Evolutionary conservation across 495 filamentous ascomycete species (phyloP).

Genomic region (Aspergillus indologenus): DNA sequence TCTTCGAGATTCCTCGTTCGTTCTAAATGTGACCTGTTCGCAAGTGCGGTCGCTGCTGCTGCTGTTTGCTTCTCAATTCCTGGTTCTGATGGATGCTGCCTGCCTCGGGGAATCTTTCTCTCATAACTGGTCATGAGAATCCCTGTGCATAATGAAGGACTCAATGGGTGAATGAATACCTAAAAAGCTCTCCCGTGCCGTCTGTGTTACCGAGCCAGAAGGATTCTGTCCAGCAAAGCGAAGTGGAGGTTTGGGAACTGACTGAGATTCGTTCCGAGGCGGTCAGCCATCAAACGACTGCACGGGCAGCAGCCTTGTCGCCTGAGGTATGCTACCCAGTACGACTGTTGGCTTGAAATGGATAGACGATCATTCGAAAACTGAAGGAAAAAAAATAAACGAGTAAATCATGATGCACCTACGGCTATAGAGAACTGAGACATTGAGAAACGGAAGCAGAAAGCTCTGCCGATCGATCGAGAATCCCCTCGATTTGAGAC

Average conservation of each 20-base stretch:
- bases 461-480: neutral
- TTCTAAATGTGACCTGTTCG: neutral
- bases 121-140: neutral
- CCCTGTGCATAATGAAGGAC: neutral
- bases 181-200: conserved; percentile 1
- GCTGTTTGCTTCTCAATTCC: neutral
- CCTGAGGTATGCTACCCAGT: conserved; percentile 15
- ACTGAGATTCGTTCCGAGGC: conserved; percentile 10
- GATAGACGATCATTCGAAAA: neutral
- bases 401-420: too few species aligned
- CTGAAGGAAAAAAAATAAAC: too few species aligned
- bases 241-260: neutral
- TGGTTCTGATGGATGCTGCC: neutral
- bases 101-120: neutral
- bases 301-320: conserved; percentile 17
- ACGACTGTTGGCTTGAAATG: neutral
- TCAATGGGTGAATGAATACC: neutral
- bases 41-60: neutral
- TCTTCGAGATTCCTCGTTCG: neutral
- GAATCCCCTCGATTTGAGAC: neutral
- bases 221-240: neutral
- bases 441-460: neutral
- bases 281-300: conserved; percentile 13
- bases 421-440: too few species aligned
- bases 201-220: neutral